Evolutionary conservation across 805 yeast species (phyloP).

Genomic region (Saccharomycopsis sp.): DNA sequence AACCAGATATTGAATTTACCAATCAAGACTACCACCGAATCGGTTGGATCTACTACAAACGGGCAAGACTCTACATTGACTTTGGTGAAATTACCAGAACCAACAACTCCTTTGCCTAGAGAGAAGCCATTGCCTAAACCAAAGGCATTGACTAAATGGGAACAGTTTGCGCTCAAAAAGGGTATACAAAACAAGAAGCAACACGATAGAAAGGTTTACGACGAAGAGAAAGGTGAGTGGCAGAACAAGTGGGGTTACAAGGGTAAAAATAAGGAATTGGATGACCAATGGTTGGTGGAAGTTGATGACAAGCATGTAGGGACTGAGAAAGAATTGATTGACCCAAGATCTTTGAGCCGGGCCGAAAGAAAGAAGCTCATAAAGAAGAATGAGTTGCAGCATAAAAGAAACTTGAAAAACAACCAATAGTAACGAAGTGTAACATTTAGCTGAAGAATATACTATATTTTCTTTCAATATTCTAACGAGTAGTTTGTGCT

Average conservation of each 20-base stretch:
- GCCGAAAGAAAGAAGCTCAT: slow-evolving; percentile 77
- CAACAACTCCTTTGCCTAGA: slow-evolving; percentile 77
- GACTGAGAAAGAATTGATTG: slow-evolving; percentile 59
- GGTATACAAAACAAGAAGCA: slow-evolving; percentile 89
- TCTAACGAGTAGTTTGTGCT: too few species aligned
- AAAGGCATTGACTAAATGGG: slow-evolving; percentile 94
- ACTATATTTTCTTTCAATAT: too few species aligned
- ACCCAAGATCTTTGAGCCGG: slow-evolving; percentile 79
- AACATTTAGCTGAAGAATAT: too few species aligned
- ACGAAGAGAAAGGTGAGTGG: slow-evolving; percentile 91
- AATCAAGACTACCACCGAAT: slow-evolving; percentile 76
- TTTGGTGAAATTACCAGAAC: slow-evolving; percentile 77
- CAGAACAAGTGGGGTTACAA: slow-evolving; percentile 98
- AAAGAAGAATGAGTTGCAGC: slow-evolving; percentile 79
- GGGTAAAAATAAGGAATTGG: slow-evolving; percentile 83
- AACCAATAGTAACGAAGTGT: too few species aligned
- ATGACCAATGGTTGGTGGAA: slow-evolving; percentile 94
- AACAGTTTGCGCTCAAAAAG: slow-evolving; percentile 88
- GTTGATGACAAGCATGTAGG: slow-evolving; percentile 67
- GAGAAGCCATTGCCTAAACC: slow-evolving; percentile 93
- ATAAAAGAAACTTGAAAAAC: slow-evolving; percentile 65
- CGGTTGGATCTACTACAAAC: slow-evolving; percentile 46
- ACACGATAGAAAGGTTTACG: slow-evolving; percentile 82
- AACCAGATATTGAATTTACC: slow-evolving; percentile 90
- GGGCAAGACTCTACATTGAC: slow-evolving; percentile 74